These are phyloP conservation scores for Fusarium bulbicola DNA, from an alignment of 2,329 filamentous ascomycete genomes.

Conservation along the genomic window DNA sequence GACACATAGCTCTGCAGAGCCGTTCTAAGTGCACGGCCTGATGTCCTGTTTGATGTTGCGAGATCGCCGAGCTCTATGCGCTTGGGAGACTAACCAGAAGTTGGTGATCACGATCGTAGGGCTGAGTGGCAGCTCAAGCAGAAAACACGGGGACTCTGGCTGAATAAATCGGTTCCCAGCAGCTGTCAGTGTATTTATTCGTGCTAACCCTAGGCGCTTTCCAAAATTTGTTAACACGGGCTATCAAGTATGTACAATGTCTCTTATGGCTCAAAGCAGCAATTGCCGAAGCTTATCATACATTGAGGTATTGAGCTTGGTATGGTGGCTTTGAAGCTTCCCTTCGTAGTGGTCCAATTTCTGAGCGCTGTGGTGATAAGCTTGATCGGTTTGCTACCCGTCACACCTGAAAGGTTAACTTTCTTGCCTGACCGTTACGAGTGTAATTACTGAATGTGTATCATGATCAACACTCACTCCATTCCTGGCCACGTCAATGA, in stretches of 20 bases:
- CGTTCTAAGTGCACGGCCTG: not conserved
- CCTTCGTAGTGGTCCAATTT: not conserved
- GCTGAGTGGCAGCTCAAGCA: not conserved
- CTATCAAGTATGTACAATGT: not conserved
- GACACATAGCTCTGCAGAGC: not conserved
- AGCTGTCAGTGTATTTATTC: not conserved
- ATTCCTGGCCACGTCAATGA: conserved; percentile 6
- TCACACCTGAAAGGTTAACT: not conserved
- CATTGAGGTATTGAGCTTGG: not conserved
- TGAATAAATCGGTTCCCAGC: not conserved
- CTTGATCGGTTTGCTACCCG: not conserved
- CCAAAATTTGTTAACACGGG: too few species aligned
- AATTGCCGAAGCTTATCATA: not conserved
- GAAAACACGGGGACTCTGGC: not conserved
- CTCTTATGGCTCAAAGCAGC: not conserved
- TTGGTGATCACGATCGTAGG: not conserved
- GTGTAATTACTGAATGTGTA: not conserved
- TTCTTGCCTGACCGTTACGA: not conserved
- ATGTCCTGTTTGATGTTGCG: not conserved
- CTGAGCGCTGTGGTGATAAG: not conserved
- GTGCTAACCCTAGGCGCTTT: not conserved
- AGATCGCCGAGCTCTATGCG: not conserved
- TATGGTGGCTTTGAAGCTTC: not conserved
- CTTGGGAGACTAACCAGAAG: not conserved
- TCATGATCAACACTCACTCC: not conserved